phyloP scores from a whole-genome alignment of 1,284 basidiomycete species.

The Caloboletus inedulis region DNA sequence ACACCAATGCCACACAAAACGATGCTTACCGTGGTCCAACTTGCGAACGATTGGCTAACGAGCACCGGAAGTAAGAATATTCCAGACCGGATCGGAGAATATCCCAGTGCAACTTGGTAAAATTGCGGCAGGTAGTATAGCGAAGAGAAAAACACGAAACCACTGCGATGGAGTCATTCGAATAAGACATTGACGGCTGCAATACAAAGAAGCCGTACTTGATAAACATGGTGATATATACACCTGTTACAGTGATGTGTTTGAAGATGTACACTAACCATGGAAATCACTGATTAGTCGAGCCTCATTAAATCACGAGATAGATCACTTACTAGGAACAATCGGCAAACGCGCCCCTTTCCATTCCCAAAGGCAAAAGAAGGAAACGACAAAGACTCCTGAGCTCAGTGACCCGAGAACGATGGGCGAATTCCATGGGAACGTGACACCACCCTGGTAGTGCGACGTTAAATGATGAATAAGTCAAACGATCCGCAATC shows the following conservation, averaged over 20 bases:
- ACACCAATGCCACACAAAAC: background rate
- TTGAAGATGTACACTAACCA: slow-evolving; percentile 67
- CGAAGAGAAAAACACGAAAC: slow-evolving; percentile 59
- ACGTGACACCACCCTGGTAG: slow-evolving; percentile 60
- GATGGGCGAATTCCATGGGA: slow-evolving; percentile 62
- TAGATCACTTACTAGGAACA: slow-evolving; percentile 53
- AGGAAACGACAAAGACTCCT: slow-evolving; percentile 49
- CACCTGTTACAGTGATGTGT: slow-evolving; percentile 63
- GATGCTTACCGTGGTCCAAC: slow-evolving; percentile 48
- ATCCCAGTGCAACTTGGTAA: slow-evolving; percentile 69
- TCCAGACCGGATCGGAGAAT: slow-evolving; percentile 29
- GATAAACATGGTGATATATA: slow-evolving; percentile 66
- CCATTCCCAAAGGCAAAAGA: slow-evolving; percentile 75
- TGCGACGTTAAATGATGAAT: slow-evolving; percentile 2
- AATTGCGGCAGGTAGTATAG: slow-evolving; percentile 71
- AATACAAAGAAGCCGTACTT: slow-evolving; percentile 40
- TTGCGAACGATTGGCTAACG: slow-evolving; percentile 57
- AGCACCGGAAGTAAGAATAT: slow-evolving; percentile 35
- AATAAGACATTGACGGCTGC: background rate
- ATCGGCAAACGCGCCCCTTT: slow-evolving; percentile 66
- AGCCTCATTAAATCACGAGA: background rate
- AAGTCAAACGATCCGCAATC: background rate
- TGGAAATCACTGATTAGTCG: background rate
- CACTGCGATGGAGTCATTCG: slow-evolving; percentile 30
- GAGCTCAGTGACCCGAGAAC: slow-evolving; percentile 62